phyloP scores from a whole-genome alignment of 140 eudicot genomes.

The Erigeron philadelphicus region DNA sequence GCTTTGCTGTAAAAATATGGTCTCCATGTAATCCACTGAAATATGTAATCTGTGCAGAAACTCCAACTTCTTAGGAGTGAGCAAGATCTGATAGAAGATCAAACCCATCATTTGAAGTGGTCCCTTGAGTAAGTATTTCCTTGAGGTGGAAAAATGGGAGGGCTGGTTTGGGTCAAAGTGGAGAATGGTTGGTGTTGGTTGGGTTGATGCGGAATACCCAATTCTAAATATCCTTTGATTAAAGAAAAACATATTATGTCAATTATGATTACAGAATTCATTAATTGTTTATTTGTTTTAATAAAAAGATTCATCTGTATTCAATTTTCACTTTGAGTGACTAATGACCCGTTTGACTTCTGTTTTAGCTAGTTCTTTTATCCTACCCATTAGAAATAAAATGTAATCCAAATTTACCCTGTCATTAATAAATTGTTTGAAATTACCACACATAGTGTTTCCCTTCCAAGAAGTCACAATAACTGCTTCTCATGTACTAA shows the following conservation, averaged over 20 bases:
- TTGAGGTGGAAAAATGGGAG: neutral
- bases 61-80: slow-evolving; percentile 67
- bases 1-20: slow-evolving; percentile 4
- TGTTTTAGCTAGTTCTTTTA: neutral
- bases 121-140: slow-evolving; percentile 51
- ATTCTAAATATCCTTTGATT: neutral
- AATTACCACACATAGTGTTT: neutral
- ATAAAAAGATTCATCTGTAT: neutral
- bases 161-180: slow-evolving; percentile 2
- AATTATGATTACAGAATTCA: neutral
- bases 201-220: neutral
- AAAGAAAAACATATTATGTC: neutral
- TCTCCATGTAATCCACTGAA: slow-evolving; percentile 9
- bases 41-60: slow-evolving; percentile 37
- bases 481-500: neutral
- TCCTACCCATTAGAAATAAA: neutral
- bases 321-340: too few species aligned
- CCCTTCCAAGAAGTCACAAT: neutral
- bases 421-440: neutral
- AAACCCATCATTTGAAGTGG: slow-evolving; percentile 79
- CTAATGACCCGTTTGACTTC: too few species aligned
- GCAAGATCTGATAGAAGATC: slow-evolving; percentile 73
- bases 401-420: neutral
- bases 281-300: neutral
- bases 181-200: neutral